phyloP scores from a whole-genome alignment of 148 eudicot species.

The Rhododendron vialii region DNA sequence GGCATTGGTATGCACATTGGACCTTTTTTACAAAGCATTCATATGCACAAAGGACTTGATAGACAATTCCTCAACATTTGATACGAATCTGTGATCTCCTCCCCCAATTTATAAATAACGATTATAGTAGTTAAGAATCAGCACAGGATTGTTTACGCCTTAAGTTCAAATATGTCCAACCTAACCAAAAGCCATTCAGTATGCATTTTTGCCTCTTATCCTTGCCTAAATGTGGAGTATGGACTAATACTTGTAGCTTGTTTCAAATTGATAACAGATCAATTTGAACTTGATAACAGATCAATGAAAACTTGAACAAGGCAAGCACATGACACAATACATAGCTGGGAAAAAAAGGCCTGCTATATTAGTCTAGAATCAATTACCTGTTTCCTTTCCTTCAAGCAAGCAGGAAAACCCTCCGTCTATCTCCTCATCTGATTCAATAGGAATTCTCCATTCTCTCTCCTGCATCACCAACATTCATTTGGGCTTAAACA shows the following conservation, averaged over 20 bases:
- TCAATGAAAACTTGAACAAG: neutral
- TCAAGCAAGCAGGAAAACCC: constrained; percentile 60
- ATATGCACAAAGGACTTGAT: too few relatives aligned
- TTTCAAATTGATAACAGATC: neutral
- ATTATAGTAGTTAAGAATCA: neutral
- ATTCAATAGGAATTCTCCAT: constrained; percentile 36
- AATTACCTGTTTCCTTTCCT: constrained; percentile 50
- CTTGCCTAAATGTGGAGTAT: neutral
- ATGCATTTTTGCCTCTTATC: neutral
- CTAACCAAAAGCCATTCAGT: neutral
- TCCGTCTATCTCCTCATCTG: constrained; percentile 66
- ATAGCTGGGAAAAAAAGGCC: neutral
- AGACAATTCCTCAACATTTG: too few relatives aligned
- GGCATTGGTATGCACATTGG: neutral
- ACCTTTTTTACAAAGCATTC: neutral
- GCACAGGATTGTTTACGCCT: neutral
- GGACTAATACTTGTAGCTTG: neutral
- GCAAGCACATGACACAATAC: neutral
- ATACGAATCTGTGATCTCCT: too few relatives aligned
- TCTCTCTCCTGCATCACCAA: constrained; percentile 39
- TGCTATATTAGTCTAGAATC: neutral
- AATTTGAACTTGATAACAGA: neutral
- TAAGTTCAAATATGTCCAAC: neutral
- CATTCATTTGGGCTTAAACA: constrained; percentile 8
- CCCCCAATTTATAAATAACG: neutral